Base-by-base conservation (phyloP, 495 filamentous ascomycete genomes). In the Elasticomyces elasticus region DNA sequence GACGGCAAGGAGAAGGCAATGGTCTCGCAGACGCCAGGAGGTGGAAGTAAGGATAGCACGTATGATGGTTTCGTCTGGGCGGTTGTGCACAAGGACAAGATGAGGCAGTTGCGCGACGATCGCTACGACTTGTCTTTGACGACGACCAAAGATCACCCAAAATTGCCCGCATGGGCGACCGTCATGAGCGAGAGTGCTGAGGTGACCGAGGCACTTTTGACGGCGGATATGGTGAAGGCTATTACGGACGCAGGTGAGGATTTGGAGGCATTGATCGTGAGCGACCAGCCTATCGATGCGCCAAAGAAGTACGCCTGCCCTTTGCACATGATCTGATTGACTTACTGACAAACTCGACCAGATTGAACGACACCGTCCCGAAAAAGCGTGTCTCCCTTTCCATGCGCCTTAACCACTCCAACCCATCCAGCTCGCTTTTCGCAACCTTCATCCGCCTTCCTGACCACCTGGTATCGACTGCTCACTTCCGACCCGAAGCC, bases 161-260 rank as follows among this genome's bases (percentile, higher is more conserved):
- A 90, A 73, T 79, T 97, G 7, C 94, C 92, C n/a, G 69, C 73
- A 52, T 97, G 94, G 94, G 76, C 83, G 15, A 94, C 88, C 1
- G 84, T 95, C 63, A 95, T 98, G 92, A 89, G 79, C 57, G 92
- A 98, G 76, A 94, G 82, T 66, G 89, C 89, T 24, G 94, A 96
- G 69, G 81, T 98, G 60, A 95, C 89, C n/a, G 87, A 96, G 15
- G 73, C 79, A 12, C 68, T 97, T 37, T 75, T 97, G 31, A 92
- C 87, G 24, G 78, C 85, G 26, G 89, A 95, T 58, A 73, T 98
- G 44, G 79, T 89, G 64, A 77, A 85, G 51, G 89, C 89, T 13
- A 76, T 95, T 61, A 79, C 84, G 63, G 70, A 82, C 51, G 87
- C 89, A 6, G 89, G 90, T 12, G 84, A 92, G 55, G 70, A 77